Base-by-base conservation (phyloP, 495 filamentous ascomycete genomes). In the Trichoderma reesei region DNA sequence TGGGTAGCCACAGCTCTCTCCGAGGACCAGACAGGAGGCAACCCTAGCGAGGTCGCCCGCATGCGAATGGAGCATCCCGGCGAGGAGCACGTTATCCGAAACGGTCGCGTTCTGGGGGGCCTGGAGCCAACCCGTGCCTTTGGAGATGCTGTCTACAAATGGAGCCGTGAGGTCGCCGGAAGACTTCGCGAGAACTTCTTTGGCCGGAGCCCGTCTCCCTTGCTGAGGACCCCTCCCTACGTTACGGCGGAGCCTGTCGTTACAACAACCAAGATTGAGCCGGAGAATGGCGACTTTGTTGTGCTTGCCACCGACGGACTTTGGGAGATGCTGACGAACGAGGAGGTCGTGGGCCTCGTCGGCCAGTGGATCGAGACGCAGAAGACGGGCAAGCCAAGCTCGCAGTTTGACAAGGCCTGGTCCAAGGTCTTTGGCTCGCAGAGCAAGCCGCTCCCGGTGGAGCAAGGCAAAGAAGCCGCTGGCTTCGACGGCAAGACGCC, bases 301-400 rank as follows among this genome's bases (percentile, higher is more conserved):
- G 92, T 99, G 61, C 86, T 99, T 81, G 95, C 95, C 5, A 96
- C 95, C 0, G 95, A 99, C 71, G 95, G 95, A 2, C 80, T 99
- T 13, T 99, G 95, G 94, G 95, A 99, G 76, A 98, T 98, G 93
- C 79, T 99, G 61, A 96, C 90, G 61, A 99, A 97, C 71, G 95
- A 99, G 71, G 95, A 99, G 77, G 95, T 97, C 1, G 87, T 99
- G 59, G 95, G 95, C 0, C 81, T 99, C 7, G 95, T 99, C 13
- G 95, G 93, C 3, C 89, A 93, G 72, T 99, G 95, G 95, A 82
- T 99, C 42, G 93, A 99, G 70, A 82, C 85, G 56, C 88, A 92
- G 68, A 74, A 80, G 59, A 71, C 76, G 16, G 74, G 76, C 41
- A 38, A 18, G 14, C 66, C 70, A 6, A 72, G 67, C 18, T 72